These are phyloP conservation scores for Saccharomycopsis olivae DNA, from an alignment of 805 yeast species.

Conservation along the genomic window DNA sequence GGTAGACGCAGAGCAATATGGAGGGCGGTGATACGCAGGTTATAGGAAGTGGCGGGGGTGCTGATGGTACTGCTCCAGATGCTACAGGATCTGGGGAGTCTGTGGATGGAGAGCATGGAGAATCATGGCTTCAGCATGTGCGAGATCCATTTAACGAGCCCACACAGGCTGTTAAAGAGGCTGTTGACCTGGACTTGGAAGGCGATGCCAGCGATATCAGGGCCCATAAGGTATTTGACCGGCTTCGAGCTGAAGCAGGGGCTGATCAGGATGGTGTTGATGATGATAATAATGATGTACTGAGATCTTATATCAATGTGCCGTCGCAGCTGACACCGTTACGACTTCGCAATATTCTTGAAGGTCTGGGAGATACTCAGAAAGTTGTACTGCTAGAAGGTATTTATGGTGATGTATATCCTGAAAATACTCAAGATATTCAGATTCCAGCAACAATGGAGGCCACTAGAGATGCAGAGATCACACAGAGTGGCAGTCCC, in stretches of 20 bases:
- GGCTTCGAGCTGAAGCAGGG: constrained; percentile 3
- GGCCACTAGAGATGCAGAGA: not conserved
- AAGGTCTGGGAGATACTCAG: not conserved
- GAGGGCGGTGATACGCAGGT: too few relatives aligned
- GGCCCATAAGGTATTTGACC: constrained; percentile 12
- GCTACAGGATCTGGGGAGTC: too few relatives aligned
- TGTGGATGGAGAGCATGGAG: too few relatives aligned
- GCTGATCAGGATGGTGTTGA: not conserved
- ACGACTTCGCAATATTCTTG: not conserved
- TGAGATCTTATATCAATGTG: not conserved
- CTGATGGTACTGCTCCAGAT: too few relatives aligned
- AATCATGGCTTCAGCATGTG: too few relatives aligned
- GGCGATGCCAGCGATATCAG: not conserved
- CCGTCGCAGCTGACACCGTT: not conserved
- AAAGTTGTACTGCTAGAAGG: too few relatives aligned
- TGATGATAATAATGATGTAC: not conserved
- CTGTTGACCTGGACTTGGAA: too few relatives aligned
- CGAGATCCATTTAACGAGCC: too few relatives aligned
- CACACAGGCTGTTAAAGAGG: too few relatives aligned
- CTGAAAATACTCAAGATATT: constrained; percentile 7
- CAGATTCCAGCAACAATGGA: constrained; percentile 16
- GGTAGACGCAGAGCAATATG: too few relatives aligned
- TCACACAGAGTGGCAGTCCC: not conserved
- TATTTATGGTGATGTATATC: not conserved
- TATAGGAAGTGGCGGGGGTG: too few relatives aligned